Evolutionary conservation across 768 basidiomycete species (phyloP).

Genomic region (Hemileccinum impolitum): DNA sequence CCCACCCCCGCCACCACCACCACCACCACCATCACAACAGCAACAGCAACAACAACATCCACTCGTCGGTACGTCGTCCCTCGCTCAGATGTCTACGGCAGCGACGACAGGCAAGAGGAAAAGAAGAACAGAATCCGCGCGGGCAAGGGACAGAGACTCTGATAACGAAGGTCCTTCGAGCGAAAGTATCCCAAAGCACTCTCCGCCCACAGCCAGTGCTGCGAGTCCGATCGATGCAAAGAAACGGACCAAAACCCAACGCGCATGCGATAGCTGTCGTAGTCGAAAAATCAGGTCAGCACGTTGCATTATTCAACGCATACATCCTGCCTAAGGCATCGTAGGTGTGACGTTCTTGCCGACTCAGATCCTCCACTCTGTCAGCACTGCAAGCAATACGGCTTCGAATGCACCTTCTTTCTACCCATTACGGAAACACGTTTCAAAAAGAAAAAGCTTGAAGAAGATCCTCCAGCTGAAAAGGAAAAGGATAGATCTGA

Average conservation of each 20-base stretch:
- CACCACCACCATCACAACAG: constrained; percentile 15
- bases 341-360: constrained; percentile 76
- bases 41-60: constrained; percentile 19
- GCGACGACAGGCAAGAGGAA: constrained; percentile 54
- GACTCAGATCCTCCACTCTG: constrained; percentile 80
- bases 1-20: constrained; percentile 23
- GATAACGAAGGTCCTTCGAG: constrained; percentile 61
- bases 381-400: constrained; percentile 93
- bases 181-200: constrained; percentile 38
- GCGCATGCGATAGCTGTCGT: constrained; percentile 90
- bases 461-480: constrained; percentile 55
- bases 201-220: constrained; percentile 27
- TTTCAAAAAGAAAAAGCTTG: constrained; percentile 93
- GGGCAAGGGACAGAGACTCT: constrained; percentile 48
- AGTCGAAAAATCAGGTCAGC: constrained; percentile 80
- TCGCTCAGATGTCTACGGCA: constrained; percentile 33
- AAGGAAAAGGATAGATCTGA: constrained; percentile 36
- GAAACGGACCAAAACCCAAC: constrained; percentile 89
- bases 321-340: constrained; percentile 11
- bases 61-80: constrained; percentile 32
- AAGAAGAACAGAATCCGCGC: constrained; percentile 44
- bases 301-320: not conserved
- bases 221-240: constrained; percentile 53
- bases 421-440: constrained; percentile 98
- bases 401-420: constrained; percentile 95